A percentile compares a stretch with the other conserved stretches of the same genome.
phyloP scores from a whole-genome alignment of 129 eudicot species.

The Helichrysum umbraculigerum region DNA sequence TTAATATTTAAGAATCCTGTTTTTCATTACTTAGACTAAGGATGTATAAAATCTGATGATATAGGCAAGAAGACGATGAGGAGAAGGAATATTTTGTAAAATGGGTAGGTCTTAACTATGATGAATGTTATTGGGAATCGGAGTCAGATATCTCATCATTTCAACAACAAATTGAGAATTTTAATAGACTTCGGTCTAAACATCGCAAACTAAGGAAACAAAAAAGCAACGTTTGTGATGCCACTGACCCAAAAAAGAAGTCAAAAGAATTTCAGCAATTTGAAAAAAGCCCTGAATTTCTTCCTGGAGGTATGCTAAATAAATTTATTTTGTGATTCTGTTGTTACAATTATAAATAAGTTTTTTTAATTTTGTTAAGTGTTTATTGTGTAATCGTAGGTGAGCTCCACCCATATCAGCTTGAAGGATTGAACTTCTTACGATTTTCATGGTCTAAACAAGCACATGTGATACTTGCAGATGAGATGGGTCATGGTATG shows the following conservation, averaged over 20 bases:
- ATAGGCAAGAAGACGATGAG: slow-evolving; percentile 54
- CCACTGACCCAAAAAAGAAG: slow-evolving; percentile 53
- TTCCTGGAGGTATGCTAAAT: slow-evolving; percentile 69
- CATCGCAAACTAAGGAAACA: slow-evolving; percentile 56
- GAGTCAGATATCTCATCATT: slow-evolving; percentile 84
- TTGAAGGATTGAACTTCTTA: slow-evolving; percentile 93
- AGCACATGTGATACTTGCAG: slow-evolving; percentile 98
- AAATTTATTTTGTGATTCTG: background rate
- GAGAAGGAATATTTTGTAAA: slow-evolving; percentile 91
- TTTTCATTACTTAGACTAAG: slow-evolving; percentile 4
- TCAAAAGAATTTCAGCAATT: slow-evolving; percentile 84
- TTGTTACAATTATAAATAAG: background rate
- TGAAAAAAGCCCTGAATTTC: slow-evolving; percentile 87
- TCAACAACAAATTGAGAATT: slow-evolving; percentile 82
- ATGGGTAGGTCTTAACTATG: slow-evolving; percentile 88
- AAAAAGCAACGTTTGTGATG: slow-evolving; percentile 54
- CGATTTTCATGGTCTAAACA: slow-evolving; percentile 93
- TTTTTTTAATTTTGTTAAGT: background rate
- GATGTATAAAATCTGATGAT: slow-evolving; percentile 15
- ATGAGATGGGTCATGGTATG: slow-evolving; percentile 99
- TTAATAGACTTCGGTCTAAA: slow-evolving; percentile 59
- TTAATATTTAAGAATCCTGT: slow-evolving; percentile 1
- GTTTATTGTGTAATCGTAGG: slow-evolving; percentile 52
- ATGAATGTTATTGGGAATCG: slow-evolving; percentile 96
- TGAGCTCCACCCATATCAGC: slow-evolving; percentile 95